Conservation (phyloP, 1,284 basidiomycete species). For the Trametes pubescens region DNA sequence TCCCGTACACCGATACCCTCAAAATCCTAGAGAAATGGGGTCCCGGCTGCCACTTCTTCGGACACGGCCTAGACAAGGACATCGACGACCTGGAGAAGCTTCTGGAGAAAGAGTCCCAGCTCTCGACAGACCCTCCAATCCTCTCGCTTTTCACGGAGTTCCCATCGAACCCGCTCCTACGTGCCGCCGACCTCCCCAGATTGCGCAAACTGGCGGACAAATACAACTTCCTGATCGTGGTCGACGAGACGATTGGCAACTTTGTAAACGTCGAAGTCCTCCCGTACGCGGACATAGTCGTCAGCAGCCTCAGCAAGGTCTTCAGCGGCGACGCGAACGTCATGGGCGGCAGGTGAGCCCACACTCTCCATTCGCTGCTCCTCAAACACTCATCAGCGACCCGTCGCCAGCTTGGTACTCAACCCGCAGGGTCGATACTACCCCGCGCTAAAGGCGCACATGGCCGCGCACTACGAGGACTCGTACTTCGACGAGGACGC, state of each 20-base stretch:
- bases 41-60: constrained; percentile 92
- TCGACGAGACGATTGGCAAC: constrained; percentile 98
- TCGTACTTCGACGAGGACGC: constrained; percentile 92
- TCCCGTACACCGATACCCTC: constrained; percentile 97
- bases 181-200: constrained; percentile 82
- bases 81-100: constrained; percentile 77
- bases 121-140: constrained; percentile 59
- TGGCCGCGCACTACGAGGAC: constrained; percentile 83
- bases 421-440: constrained; percentile 85
- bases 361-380: not conserved
- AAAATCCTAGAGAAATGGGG: constrained; percentile 98
- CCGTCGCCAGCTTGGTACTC: constrained; percentile 71
- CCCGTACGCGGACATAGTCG: constrained; percentile 92
- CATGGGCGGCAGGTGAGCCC: constrained; percentile 92
- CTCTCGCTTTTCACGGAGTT: constrained; percentile 87
- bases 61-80: constrained; percentile 81
- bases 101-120: constrained; percentile 56
- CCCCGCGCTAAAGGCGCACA: constrained; percentile 63
- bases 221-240: constrained; percentile 88
- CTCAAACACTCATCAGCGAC: constrained; percentile 1
- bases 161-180: constrained; percentile 93
- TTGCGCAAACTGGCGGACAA: constrained; percentile 87
- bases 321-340: constrained; percentile 97
- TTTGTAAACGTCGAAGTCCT: constrained; percentile 96
- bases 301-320: constrained; percentile 93